Conservation (phyloP, 331 rosid species). For the Dryas integrifolia region DNA sequence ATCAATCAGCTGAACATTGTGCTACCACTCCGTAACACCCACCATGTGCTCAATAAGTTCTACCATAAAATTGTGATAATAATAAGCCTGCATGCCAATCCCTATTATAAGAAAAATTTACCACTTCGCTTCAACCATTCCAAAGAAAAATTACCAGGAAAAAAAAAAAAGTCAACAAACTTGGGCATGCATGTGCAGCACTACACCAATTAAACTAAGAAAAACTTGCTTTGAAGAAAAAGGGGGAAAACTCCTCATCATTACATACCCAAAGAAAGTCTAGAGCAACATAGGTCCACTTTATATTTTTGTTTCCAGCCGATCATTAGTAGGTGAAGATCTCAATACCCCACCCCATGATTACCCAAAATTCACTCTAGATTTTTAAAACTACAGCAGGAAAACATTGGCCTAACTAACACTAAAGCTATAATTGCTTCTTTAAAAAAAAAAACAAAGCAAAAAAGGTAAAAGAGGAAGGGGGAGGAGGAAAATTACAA, state of each 20-base stretch:
- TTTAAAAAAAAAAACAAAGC: background rate
- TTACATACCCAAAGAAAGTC: background rate
- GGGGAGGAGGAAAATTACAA: no score
- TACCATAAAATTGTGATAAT: background rate
- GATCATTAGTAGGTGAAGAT: background rate
- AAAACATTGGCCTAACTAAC: background rate
- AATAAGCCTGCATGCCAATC: background rate
- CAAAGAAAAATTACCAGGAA: background rate
- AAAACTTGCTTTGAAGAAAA: background rate
- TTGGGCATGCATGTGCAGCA: background rate
- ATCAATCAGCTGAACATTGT: conserved; percentile 2
- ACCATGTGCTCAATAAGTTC: background rate
- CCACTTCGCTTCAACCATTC: background rate
- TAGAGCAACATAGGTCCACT: background rate
- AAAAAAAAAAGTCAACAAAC: no score
- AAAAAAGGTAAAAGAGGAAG: background rate
- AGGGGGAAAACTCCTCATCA: background rate
- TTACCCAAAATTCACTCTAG: background rate
- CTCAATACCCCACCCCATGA: background rate
- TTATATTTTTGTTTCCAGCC: background rate
- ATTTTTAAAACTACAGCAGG: background rate
- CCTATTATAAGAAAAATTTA: background rate
- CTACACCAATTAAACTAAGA: background rate
- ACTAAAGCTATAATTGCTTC: background rate
- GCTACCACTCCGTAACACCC: background rate